These are phyloP conservation scores for Candida railenensis DNA, from an alignment of 805 yeast species.

Conservation along the genomic window DNA sequence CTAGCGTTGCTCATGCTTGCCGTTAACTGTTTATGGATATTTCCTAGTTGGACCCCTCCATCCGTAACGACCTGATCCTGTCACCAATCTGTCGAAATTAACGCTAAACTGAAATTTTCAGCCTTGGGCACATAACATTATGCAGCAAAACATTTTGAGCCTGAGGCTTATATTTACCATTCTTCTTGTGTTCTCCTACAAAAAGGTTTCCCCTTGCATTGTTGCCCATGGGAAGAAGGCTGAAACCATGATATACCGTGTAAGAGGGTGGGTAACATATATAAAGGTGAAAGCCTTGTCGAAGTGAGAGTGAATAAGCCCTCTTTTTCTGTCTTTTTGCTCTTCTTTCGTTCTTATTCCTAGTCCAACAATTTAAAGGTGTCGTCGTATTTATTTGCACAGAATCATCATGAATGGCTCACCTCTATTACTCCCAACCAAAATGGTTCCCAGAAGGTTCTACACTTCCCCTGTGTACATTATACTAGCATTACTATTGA, in stretches of 20 bases:
- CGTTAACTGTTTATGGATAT: neutral
- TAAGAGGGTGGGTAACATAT: neutral
- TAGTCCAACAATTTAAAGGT: neutral
- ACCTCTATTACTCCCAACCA: neutral
- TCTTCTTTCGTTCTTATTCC: neutral
- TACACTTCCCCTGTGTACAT: constrained; percentile 3
- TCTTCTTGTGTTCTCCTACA: neutral
- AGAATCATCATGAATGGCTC: neutral
- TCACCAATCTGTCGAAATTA: neutral
- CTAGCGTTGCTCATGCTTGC: no score
- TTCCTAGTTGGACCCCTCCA: neutral
- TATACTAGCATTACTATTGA: neutral
- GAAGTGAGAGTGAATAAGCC: neutral
- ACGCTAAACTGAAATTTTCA: neutral
- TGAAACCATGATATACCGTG: neutral
- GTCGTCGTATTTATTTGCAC: neutral
- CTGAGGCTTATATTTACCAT: no score
- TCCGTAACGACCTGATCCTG: neutral
- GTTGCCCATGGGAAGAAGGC: neutral
- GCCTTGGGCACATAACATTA: neutral
- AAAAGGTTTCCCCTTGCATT: neutral
- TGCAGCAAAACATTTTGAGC: neutral
- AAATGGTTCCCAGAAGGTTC: constrained; percentile 3
- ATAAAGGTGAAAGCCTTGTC: neutral
- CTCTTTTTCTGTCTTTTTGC: neutral